Evolutionary conservation across 116 monocot species (phyloP).

Genomic region (Papilionanthe hybrid): DNA sequence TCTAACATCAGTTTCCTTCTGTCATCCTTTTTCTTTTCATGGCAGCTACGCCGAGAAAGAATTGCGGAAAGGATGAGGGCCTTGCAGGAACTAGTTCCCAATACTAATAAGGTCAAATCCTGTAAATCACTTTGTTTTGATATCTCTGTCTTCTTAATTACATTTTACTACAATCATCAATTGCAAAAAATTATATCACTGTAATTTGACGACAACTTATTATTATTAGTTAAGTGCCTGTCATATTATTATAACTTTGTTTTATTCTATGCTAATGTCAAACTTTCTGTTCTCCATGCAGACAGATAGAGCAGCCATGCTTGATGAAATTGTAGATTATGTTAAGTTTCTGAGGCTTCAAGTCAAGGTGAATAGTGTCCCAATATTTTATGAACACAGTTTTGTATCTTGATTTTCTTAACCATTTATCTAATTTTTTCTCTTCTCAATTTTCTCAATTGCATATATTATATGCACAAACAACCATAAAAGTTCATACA

Average conservation of each 20-base stretch:
- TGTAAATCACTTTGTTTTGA: not conserved
- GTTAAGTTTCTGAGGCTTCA: conserved; percentile 86
- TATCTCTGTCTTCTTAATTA: not conserved
- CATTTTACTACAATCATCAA: not conserved
- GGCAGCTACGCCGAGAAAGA: conserved; percentile 89
- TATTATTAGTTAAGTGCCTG: not conserved
- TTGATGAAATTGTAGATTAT: conserved; percentile 89
- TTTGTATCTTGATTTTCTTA: not conserved
- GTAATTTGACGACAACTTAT: not conserved
- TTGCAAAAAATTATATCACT: not conserved
- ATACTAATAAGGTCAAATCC: conserved; percentile 71
- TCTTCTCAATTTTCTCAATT: too few relatives aligned
- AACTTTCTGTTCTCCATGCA: conserved; percentile 29
- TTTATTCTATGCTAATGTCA: not conserved
- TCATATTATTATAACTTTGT: not conserved
- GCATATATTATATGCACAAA: too few relatives aligned
- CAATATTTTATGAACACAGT: not conserved
- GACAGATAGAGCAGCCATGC: conserved; percentile 95
- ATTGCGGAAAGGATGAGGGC: conserved; percentile 96
- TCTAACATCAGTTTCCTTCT: not conserved
- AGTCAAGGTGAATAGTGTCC: conserved; percentile 53
- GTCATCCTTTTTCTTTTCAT: not conserved
- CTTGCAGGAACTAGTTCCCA: conserved; percentile 90
- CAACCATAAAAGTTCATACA: not conserved
- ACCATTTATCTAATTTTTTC: not conserved